Base-by-base conservation (phyloP, 352 stramenopile species). In the Pythium monospermum region DNA sequence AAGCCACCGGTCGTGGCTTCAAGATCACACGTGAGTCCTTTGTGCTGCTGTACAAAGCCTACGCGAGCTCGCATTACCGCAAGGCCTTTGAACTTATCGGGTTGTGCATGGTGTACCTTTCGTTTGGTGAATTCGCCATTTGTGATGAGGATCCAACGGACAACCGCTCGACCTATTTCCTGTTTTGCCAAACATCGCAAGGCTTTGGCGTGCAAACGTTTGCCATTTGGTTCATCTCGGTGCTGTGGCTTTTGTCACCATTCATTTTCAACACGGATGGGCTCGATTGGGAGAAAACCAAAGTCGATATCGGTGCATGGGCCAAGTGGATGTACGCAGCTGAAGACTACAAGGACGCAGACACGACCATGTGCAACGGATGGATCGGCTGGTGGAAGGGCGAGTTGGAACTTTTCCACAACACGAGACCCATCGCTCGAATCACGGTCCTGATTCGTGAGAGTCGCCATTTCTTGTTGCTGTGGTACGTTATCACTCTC, bases 191-290 rank as follows among this genome's bases (percentile, higher is more conserved):
- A 25, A 90, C 81, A 1, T 74, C 76, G 33, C 81, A 92, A 59
- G 76, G 68, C 31, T 92, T 84, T 30, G 81, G 81, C 32, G 80
- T 87, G 42, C 79, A 90, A 42, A 90, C 81, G 8, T 92, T 92
- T 47, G 71, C 81, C 15, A 84, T 89, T 49, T 92, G 79, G 79
- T 67, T 76, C 15, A 90, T 92, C 45, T 59, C 77, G 1, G 58
- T 88, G 16, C 58, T 90, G 25, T 92, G 78, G 79, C 40, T 92
- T 6, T 46, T 89, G 30, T 82, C 78, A 22, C 81, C 81, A 15
- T 92, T 87, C 59, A 73, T 92, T 35, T 92, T 92, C 66, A 92
- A 92, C 64, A 88, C 78, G n/a, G 81, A 92, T 32, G 81, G 81
- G 19, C 58, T 92, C 2, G 81, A 92, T 35, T 92, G 77, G 70